These are phyloP conservation scores for Gigaspora rosea DNA, from an alignment of 192 early-diverging fungal genomes.

Conservation along the genomic window DNA sequence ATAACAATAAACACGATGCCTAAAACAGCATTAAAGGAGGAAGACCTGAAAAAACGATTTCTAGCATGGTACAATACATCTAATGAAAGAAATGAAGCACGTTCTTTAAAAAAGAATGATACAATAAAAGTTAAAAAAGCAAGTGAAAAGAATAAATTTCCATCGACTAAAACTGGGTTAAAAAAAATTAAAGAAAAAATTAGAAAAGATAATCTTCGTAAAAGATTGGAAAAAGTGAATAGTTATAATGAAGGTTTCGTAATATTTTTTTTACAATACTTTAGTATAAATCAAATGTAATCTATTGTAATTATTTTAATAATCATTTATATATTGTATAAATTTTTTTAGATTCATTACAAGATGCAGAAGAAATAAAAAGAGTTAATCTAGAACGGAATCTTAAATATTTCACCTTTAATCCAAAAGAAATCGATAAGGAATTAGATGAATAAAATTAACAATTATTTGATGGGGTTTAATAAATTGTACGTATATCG, in stretches of 20 bases:
- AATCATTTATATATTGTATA: background rate
- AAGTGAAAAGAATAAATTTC: background rate
- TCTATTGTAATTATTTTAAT: background rate
- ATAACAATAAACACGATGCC: no score
- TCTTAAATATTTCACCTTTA: conserved; percentile 7
- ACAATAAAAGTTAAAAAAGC: background rate
- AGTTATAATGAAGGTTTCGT: background rate
- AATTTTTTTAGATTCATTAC: background rate
- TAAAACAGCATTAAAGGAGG: no score
- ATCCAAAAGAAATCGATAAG: background rate
- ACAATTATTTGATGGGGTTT: background rate
- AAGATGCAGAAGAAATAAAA: background rate
- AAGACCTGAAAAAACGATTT: background rate
- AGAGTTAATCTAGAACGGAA: background rate
- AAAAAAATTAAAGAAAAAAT: conserved; percentile 15
- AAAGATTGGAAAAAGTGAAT: background rate
- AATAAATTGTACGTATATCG: no score
- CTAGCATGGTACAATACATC: background rate
- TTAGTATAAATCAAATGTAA: background rate
- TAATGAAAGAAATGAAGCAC: background rate
- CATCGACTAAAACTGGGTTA: background rate
- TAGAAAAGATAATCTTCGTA: background rate
- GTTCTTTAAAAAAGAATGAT: background rate
- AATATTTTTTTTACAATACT: no score
- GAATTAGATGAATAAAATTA: background rate